Percentiles rank a stretch among this genome's conserved stretches.
These are phyloP conservation scores for Lentinus brumalis DNA, from an alignment of 768 basidiomycete genomes.

Conservation along the genomic window DNA sequence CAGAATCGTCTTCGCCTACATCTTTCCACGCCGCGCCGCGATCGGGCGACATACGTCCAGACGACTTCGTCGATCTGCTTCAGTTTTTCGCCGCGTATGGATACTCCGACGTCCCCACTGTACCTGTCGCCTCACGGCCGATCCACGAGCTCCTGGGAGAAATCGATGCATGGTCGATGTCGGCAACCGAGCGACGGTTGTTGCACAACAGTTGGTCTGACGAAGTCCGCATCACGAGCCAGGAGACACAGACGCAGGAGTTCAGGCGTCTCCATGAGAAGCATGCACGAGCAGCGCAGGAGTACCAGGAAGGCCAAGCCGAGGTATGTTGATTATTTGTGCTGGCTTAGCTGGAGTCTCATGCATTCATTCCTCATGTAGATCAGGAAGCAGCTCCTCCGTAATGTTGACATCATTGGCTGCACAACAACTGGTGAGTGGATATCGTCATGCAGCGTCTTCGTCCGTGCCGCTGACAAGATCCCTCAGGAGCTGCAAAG, in stretches of 20 bases:
- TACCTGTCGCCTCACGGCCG: slow-evolving; percentile 39
- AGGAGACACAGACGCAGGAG: slow-evolving; percentile 37
- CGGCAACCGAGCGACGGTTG: slow-evolving; percentile 45
- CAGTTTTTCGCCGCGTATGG: slow-evolving; percentile 40
- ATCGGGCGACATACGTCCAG: not conserved
- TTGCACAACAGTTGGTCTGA: slow-evolving; percentile 52
- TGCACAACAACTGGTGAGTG: slow-evolving; percentile 72
- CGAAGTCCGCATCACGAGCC: slow-evolving; percentile 36
- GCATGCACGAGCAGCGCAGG: slow-evolving; percentile 41
- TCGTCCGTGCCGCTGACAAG: not conserved
- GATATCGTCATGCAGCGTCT: not conserved
- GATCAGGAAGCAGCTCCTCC: slow-evolving; percentile 57
- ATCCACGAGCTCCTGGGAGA: slow-evolving; percentile 43
- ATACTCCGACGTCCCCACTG: slow-evolving; percentile 35
- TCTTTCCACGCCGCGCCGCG: not conserved
- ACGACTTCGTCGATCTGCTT: slow-evolving; percentile 8
- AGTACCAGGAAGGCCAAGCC: slow-evolving; percentile 44
- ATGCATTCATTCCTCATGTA: slow-evolving; percentile 27
- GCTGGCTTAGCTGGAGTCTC: not conserved
- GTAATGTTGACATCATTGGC: slow-evolving; percentile 61
- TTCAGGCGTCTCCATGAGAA: slow-evolving; percentile 45
- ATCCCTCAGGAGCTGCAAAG: slow-evolving; percentile 61
- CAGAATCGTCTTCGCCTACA: not conserved
- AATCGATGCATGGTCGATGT: slow-evolving; percentile 55
- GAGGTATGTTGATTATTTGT: slow-evolving; percentile 44